Percentiles rank a stretch among this genome's conserved stretches.
Conservation (phyloP, 192 early-diverging fungal species). For the Podila clonocystis region DNA sequence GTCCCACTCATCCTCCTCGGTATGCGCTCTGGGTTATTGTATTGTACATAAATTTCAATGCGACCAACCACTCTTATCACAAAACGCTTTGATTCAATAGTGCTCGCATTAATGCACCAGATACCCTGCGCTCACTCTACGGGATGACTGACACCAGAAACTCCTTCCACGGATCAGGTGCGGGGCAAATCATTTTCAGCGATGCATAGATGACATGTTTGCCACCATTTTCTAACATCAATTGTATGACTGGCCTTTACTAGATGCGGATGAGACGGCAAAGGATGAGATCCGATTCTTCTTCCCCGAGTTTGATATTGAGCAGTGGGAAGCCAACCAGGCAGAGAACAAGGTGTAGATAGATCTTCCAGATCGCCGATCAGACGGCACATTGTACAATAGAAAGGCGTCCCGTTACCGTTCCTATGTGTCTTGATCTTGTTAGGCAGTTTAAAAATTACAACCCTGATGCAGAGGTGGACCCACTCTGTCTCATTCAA, state of each 20-base stretch:
- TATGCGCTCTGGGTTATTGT: slow-evolving; percentile 16
- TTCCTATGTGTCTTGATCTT: neutral
- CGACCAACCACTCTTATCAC: neutral
- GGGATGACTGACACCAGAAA: slow-evolving; percentile 81
- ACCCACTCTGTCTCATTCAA: too few relatives aligned
- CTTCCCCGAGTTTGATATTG: slow-evolving; percentile 62
- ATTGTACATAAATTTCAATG: neutral
- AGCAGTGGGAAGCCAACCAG: slow-evolving; percentile 34
- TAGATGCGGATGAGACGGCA: slow-evolving; percentile 69
- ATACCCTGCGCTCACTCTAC: slow-evolving; percentile 66
- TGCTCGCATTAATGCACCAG: slow-evolving; percentile 64
- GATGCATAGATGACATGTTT: neutral
- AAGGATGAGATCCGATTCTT: slow-evolving; percentile 67
- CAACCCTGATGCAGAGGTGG: too few relatives aligned
- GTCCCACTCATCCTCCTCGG: slow-evolving; percentile 73
- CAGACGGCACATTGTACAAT: neutral
- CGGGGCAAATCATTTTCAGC: slow-evolving; percentile 1
- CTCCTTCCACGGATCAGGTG: slow-evolving; percentile 79
- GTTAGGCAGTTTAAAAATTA: too few relatives aligned
- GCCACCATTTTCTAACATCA: neutral
- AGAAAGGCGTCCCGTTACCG: neutral
- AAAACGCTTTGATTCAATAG: slow-evolving; percentile 22
- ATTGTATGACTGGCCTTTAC: neutral
- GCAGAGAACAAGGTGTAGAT: neutral
- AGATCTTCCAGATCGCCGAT: too few relatives aligned